A percentile compares a stretch with the other conserved stretches of the same genome.
Conservation (phyloP, 805 yeast genomes). For the Candida multigemmis region DNA sequence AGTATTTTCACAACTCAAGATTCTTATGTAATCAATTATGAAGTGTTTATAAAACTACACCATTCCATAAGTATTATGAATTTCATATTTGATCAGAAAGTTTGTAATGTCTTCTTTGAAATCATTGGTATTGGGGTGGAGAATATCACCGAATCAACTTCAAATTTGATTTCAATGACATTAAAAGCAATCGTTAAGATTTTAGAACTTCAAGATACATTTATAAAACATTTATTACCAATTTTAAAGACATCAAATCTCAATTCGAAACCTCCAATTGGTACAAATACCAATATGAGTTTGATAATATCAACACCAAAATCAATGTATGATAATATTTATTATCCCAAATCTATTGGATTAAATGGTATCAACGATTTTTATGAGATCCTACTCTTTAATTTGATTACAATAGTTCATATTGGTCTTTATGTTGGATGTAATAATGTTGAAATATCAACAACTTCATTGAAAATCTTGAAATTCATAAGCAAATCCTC, state of each 20-base stretch:
- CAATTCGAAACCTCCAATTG: slow-evolving; percentile 6
- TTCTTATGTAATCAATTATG: slow-evolving; percentile 9
- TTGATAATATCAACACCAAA: slow-evolving; percentile 13
- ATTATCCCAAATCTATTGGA: slow-evolving; percentile 36
- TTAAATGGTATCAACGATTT: slow-evolving; percentile 57
- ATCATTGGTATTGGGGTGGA: slow-evolving; percentile 57
- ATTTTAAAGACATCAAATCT: slow-evolving; percentile 19
- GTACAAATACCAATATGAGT: slow-evolving; percentile 20
- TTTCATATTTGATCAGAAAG: slow-evolving; percentile 50
- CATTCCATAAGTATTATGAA: slow-evolving; percentile 63
- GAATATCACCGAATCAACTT: too few relatives aligned
- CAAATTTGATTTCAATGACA: slow-evolving; percentile 6
- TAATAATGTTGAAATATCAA: slow-evolving; percentile 40
- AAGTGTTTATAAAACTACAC: slow-evolving; percentile 44
- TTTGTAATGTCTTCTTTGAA: slow-evolving; percentile 46
- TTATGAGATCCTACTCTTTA: slow-evolving; percentile 62
- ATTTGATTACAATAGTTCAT: slow-evolving; percentile 65
- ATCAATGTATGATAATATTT: slow-evolving; percentile 19
- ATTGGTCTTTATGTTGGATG: slow-evolving; percentile 69
- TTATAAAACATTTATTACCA: slow-evolving; percentile 45
- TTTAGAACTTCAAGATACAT: slow-evolving; percentile 50
- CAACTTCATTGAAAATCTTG: slow-evolving; percentile 45
- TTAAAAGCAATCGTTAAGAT: slow-evolving; percentile 37
- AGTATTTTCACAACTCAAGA: not conserved
- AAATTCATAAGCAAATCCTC: slow-evolving; percentile 38